phyloP scores from a whole-genome alignment of 2,329 filamentous ascomycete species.

The Orbilia javanica region DNA sequence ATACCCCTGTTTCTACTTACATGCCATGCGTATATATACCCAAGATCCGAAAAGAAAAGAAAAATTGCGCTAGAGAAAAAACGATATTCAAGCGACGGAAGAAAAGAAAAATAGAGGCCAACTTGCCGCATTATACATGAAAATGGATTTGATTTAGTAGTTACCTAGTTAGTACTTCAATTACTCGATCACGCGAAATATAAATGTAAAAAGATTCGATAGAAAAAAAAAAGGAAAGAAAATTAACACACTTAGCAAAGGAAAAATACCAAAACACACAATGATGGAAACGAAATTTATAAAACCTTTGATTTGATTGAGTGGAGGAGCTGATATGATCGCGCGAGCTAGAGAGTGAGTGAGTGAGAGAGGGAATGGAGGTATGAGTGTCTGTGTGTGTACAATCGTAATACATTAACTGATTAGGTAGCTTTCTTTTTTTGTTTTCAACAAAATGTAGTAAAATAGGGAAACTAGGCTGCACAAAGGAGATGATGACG shows the following conservation, averaged over 20 bases:
- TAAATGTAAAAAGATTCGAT: neutral
- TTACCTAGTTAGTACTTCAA: too few relatives aligned
- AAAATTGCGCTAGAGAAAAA: too few relatives aligned
- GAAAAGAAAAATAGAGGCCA: neutral
- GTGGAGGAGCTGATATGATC: neutral
- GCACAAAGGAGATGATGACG: slow-evolving; percentile 13
- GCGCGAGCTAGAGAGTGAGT: neutral
- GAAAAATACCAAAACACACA: neutral
- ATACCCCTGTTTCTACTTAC: slow-evolving; percentile 13
- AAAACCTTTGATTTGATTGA: neutral
- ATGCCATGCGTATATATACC: neutral
- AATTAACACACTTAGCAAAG: neutral
- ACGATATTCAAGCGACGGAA: too few relatives aligned
- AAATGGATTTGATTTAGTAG: too few relatives aligned
- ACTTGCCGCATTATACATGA: neutral
- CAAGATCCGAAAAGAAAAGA: neutral
- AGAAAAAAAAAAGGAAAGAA: neutral
- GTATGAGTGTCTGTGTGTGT: too few relatives aligned
- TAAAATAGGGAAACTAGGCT: neutral
- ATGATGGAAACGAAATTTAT: neutral
- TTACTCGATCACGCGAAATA: too few relatives aligned
- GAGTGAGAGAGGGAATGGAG: too few relatives aligned
- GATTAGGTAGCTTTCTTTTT: slow-evolving; percentile 17
- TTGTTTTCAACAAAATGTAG: neutral
- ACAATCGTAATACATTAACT: slow-evolving; percentile 30